phyloP scores from a whole-genome alignment of 2,329 filamentous ascomycete genomes.

The Claviceps sp. region DNA sequence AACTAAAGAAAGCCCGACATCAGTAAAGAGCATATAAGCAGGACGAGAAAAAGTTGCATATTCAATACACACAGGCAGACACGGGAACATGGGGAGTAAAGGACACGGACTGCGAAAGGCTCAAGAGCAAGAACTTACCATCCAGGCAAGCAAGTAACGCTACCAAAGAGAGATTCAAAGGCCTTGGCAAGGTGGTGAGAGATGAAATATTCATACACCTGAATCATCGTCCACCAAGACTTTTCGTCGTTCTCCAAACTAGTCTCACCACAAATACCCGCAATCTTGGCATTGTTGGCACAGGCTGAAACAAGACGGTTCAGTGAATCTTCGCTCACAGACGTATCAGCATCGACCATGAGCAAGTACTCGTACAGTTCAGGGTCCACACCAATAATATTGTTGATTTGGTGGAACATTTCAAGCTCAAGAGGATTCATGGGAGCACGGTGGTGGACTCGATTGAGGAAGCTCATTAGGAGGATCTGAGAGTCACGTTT shows the following conservation, averaged over 20 bases:
- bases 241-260: slow-evolving; percentile 89
- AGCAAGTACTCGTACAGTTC: slow-evolving; percentile 94
- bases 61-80: background rate
- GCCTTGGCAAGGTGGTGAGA: slow-evolving; percentile 94
- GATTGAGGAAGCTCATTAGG: slow-evolving; percentile 94
- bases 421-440: slow-evolving; percentile 96
- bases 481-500: slow-evolving; percentile 97
- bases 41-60: background rate
- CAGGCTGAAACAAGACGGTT: slow-evolving; percentile 88
- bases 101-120: too few species aligned
- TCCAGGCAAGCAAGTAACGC: slow-evolving; percentile 95
- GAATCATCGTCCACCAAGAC: slow-evolving; percentile 99
- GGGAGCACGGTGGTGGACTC: slow-evolving; percentile 81
- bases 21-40: slow-evolving; percentile 22
- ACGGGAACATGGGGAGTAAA: background rate
- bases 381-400: slow-evolving; percentile 94
- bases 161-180: slow-evolving; percentile 94
- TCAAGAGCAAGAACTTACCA: slow-evolving; percentile 52
- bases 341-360: slow-evolving; percentile 97
- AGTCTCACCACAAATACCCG: slow-evolving; percentile 94
- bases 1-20: slow-evolving; percentile 42
- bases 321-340: slow-evolving; percentile 79
- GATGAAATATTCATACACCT: slow-evolving; percentile 99
- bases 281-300: slow-evolving; percentile 88
- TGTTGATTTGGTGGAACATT: slow-evolving; percentile 99